Base-by-base conservation (phyloP, 2,329 filamentous ascomycete species). In the Sporothrix mexicana region DNA sequence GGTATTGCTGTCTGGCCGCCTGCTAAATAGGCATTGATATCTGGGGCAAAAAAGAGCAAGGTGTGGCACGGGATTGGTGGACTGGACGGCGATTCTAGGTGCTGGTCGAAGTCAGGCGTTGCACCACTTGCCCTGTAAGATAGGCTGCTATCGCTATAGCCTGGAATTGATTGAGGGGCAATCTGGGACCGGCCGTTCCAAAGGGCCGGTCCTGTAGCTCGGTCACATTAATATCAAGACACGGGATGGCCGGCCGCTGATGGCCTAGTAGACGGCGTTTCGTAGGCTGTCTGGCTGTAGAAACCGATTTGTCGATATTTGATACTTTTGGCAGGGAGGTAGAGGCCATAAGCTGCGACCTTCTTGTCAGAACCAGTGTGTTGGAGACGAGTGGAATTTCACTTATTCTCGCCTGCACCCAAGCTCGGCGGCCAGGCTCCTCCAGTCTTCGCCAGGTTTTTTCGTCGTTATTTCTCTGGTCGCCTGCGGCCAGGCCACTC, bases 1-100 rank as follows among this genome's bases (percentile, higher is more conserved):
- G 23, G 55, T 15, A 25, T 59, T 36, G 55, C 13, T 15, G 25
- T 59, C 25, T 36, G 25, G 25, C 55, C 25, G 55, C 55, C 15
- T 59, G 55, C 30, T 6, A 15, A 17, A n/a, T 20, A 62, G 36
- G 30, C 49, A 62, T 30, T 43, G 57, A 64, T n/a, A 41, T 64
- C 61, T 64, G 61, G 61, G 61, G 41, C 61, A 66, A 66, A 47
- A 45, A 10, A 10, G 36, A 64, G 17, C 59, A 36, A 23, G 9
- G 36, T 45, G 8, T 41, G 59, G 59, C 59, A 45, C 41, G 59
- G 41, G 61, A 66, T 66, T 66, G 61, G 61, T 66, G 61, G 61
- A 47, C 25, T 45, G 61, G 23, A 12, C 61, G 17, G 13, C 59
- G 15, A 30, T 59, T 59, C 55, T 23, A 30, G 12, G 25, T 17